Base-by-base conservation (phyloP, 1,139 yeast species). In the Kodamaea derodonti region DNA sequence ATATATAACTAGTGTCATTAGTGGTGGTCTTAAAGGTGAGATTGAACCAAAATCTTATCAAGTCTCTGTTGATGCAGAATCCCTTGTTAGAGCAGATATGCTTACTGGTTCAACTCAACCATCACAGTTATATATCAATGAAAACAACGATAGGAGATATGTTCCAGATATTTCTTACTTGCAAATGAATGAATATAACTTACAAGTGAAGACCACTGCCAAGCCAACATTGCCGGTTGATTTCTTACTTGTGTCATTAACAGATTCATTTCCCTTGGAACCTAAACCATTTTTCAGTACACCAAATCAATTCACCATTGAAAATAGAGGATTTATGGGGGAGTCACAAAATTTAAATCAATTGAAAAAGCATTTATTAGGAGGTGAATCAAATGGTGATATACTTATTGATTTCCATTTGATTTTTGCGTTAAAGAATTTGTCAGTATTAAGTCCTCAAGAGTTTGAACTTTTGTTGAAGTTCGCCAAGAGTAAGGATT, bases 201-300 rank as follows among this genome's bases (percentile, higher is more conserved):
- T 88, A 18, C 81, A 87, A 32, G 95, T 92, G 13, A 88, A 87
- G 52, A 78, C 80, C 29, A 84, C 86, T 51, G 98, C 97, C 11
- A 86, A 85, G 52, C 97, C 98, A 0, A 87, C 95, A 5, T 88
- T 94, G 58, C 99, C 99, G 0, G 94, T 87, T 12, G 98, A 94
- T 46, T 94, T 86, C 56, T 62, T 94, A 41, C 62, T 94, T 35
- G 95, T 92, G 1, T 83, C 97, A 3, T 63, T 92, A 41, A 84
- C 95, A 12, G 97, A 92, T 56, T 95, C 98, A 1, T 92, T 92
- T 72, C 95, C 96, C 2, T 67, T 75, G 39, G 67, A 67, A 0
- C 80, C 84, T 4, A 58, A 58, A 4, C 80, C 85, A 3, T 44
- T 67, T 35, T 77, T 80, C 50, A 59, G 58, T 3, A 47, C 55